phyloP scores from a whole-genome alignment of 805 yeast species.

The Ogataea parapolymorpha region DNA sequence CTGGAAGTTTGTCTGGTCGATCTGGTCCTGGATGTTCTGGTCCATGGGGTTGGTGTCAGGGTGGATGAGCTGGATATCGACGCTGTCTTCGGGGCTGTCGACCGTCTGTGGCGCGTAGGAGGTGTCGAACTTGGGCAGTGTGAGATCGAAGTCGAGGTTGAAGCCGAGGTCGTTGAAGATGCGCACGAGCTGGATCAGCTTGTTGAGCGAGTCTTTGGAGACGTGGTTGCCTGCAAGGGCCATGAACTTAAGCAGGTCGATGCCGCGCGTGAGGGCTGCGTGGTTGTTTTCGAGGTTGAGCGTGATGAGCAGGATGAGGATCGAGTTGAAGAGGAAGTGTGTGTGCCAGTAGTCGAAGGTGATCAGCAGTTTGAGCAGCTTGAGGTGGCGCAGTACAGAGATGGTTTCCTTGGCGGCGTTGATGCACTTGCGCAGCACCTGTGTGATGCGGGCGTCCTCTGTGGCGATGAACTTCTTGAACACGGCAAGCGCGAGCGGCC shows the following conservation, averaged over 20 bases:
- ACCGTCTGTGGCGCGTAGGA: slow-evolving; percentile 5
- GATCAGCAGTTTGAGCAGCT: slow-evolving; percentile 29
- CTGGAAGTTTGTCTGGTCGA: slow-evolving; percentile 16
- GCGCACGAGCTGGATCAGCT: slow-evolving; percentile 21
- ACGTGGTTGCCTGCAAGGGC: slow-evolving; percentile 28
- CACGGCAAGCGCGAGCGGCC: slow-evolving; percentile 35
- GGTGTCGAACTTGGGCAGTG: slow-evolving; percentile 13
- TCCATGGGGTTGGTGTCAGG: slow-evolving; percentile 16
- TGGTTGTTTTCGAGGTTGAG: slow-evolving; percentile 13
- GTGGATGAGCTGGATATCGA: slow-evolving; percentile 16
- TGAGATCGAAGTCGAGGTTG: slow-evolving; percentile 14
- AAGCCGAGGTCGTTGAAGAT: slow-evolving; percentile 22
- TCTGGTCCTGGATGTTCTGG: slow-evolving; percentile 15
- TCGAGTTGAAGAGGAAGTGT: slow-evolving; percentile 36
- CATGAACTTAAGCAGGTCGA: slow-evolving; percentile 28
- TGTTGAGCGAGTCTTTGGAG: slow-evolving; percentile 26
- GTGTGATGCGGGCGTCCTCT: slow-evolving; percentile 21
- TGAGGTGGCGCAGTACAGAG: slow-evolving; percentile 28
- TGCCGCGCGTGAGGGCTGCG: slow-evolving; percentile 17
- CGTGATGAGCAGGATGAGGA: slow-evolving; percentile 29
- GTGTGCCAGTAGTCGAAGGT: slow-evolving; percentile 41
- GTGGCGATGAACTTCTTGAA: slow-evolving; percentile 29
- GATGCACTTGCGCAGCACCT: slow-evolving; percentile 30
- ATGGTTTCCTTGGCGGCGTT: slow-evolving; percentile 33
- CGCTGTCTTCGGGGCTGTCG: slow-evolving; percentile 6